Evolutionary conservation across 1,284 basidiomycete species (phyloP).

Genomic region (Cerrena zonata): DNA sequence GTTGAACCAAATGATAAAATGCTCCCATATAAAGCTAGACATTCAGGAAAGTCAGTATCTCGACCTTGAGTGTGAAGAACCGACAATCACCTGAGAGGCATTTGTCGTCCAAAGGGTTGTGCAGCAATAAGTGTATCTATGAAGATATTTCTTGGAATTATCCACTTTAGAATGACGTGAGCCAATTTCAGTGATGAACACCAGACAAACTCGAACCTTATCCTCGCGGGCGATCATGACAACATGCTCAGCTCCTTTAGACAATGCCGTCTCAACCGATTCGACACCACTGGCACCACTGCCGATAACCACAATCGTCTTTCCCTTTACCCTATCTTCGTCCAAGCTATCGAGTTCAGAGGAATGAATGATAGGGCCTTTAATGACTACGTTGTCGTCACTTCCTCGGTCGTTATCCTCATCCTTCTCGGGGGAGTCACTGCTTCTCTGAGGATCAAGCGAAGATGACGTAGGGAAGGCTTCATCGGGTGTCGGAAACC

Average conservation of each 20-base stretch:
- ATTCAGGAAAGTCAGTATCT: neutral
- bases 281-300: constrained; percentile 60
- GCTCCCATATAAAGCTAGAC: constrained; percentile 49
- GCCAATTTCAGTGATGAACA: neutral
- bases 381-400: constrained; percentile 30
- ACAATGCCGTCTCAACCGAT: constrained; percentile 50
- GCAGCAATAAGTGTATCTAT: constrained; percentile 49
- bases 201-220: constrained; percentile 19
- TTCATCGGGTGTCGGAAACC: constrained; percentile 15
- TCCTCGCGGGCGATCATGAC: constrained; percentile 42
- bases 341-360: constrained; percentile 42
- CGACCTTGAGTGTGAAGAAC: constrained; percentile 5
- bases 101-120: constrained; percentile 55
- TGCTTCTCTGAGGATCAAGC: constrained; percentile 7
- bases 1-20: constrained; percentile 43
- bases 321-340: constrained; percentile 35
- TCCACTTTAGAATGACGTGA: constrained; percentile 34
- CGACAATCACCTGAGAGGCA: constrained; percentile 40
- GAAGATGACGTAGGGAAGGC: constrained; percentile 6
- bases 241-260: constrained; percentile 39
- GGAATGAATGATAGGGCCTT: constrained; percentile 49
- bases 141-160: constrained; percentile 51
- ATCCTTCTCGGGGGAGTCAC: constrained; percentile 8
- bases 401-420: constrained; percentile 18
- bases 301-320: constrained; percentile 49